Evolutionary conservation across 441 rosid species (phyloP).

Genomic region (Flueggea neowawraea): DNA sequence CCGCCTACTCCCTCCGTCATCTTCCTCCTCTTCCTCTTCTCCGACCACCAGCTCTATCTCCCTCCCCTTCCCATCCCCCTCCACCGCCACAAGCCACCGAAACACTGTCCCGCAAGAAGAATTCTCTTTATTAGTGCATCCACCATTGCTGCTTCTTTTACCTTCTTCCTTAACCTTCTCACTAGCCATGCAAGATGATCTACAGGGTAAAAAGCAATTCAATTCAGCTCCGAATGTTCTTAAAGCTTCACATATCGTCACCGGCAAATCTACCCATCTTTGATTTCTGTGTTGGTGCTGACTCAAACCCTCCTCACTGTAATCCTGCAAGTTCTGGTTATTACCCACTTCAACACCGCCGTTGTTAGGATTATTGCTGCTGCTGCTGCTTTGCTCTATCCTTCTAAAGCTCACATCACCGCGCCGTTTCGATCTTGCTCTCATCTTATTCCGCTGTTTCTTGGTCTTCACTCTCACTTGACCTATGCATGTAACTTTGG

Average conservation of each 20-base stretch:
- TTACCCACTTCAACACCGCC: background rate
- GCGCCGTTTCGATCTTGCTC: slow-evolving; percentile 59
- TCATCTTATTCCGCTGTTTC: slow-evolving; percentile 73
- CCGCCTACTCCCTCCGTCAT: slow-evolving; percentile 25
- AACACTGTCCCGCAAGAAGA: slow-evolving; percentile 51
- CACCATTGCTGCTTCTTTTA: slow-evolving; percentile 8
- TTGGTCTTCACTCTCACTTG: slow-evolving; percentile 93
- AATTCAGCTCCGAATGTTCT: slow-evolving; percentile 80
- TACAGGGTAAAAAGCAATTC: slow-evolving; percentile 83
- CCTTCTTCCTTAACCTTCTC: slow-evolving; percentile 33
- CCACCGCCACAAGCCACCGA: slow-evolving; percentile 71
- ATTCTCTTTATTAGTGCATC: slow-evolving; percentile 8
- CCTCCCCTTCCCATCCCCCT: slow-evolving; percentile 41
- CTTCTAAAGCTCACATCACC: slow-evolving; percentile 70
- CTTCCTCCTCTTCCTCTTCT: slow-evolving; percentile 44
- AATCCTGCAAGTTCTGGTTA: background rate
- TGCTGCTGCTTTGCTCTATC: slow-evolving; percentile 36
- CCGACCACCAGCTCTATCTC: slow-evolving; percentile 78
- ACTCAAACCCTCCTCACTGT: background rate
- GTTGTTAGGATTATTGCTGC: background rate
- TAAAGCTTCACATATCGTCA: slow-evolving; percentile 76
- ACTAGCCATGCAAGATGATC: slow-evolving; percentile 58
- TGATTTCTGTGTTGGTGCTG: slow-evolving; percentile 51
- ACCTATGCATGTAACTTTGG: slow-evolving; percentile 92
- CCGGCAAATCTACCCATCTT: slow-evolving; percentile 84